Conservation (phyloP, 2,329 filamentous ascomycete genomes). For the Colletotrichum melonis region DNA sequence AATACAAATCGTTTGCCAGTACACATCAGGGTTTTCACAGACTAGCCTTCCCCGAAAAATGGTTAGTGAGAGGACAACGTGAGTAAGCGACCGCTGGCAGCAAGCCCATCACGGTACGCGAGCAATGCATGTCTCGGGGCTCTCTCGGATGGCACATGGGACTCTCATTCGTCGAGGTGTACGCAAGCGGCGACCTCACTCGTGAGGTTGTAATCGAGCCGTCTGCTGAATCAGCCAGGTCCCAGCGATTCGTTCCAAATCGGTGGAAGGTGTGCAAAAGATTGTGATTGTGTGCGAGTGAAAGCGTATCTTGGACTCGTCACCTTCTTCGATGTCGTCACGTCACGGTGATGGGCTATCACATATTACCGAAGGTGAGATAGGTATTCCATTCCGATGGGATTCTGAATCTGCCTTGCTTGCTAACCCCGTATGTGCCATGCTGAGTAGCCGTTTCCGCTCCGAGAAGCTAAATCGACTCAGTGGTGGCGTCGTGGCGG, state of each 20-base stretch:
- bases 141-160: background rate
- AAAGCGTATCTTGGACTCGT: background rate
- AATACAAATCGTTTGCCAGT: slow-evolving; percentile 4
- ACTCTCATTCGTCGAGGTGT: background rate
- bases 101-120: background rate
- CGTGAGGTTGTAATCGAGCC: background rate
- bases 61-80: background rate
- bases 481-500: too few relatives aligned
- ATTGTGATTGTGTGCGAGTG: background rate
- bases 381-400: background rate
- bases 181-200: background rate
- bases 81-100: background rate
- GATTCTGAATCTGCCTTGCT: background rate
- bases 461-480: background rate
- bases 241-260: background rate
- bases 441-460: background rate
- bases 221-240: background rate
- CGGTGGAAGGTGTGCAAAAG: too few relatives aligned
- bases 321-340: background rate
- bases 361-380: background rate
- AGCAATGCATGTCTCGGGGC: background rate
- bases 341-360: background rate
- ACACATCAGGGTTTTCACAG: background rate
- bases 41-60: background rate
- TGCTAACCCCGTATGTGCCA: background rate